Conservation (phyloP, 2,329 filamentous ascomycete species). For the Talaromyces marneffei region DNA sequence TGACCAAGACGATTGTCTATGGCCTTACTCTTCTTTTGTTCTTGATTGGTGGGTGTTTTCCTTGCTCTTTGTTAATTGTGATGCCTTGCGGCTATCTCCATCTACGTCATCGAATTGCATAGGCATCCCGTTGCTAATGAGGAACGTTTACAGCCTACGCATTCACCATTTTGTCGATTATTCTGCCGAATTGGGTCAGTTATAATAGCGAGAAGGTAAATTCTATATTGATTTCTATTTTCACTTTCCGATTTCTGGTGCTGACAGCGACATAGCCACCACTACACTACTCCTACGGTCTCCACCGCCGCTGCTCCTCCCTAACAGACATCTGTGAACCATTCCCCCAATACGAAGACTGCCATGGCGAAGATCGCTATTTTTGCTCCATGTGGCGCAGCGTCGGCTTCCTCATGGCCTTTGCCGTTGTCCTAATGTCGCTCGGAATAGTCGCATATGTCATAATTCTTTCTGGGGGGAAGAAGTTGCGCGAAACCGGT, state of each 20-base stretch:
- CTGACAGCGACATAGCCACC: constrained; percentile 33
- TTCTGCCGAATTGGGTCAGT: constrained; percentile 45
- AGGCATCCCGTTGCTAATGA: background rate
- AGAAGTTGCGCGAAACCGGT: constrained; percentile 70
- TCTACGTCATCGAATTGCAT: constrained; percentile 3
- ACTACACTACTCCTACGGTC: constrained; percentile 63
- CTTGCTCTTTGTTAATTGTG: background rate
- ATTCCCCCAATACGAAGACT: constrained; percentile 65
- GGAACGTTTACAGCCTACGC: constrained; percentile 32
- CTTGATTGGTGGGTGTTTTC: constrained; percentile 33
- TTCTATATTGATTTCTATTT: background rate
- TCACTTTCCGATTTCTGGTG: background rate
- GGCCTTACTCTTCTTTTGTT: constrained; percentile 40
- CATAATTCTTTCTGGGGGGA: constrained; percentile 71
- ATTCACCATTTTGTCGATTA: constrained; percentile 42
- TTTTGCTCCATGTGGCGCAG: constrained; percentile 93
- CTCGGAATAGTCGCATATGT: constrained; percentile 73
- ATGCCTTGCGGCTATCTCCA: background rate
- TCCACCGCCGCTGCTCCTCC: constrained; percentile 75
- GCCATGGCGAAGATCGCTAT: constrained; percentile 58
- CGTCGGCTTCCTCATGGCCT: constrained; percentile 79
- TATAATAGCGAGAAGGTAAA: constrained; percentile 43
- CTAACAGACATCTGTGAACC: constrained; percentile 49
- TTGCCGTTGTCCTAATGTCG: constrained; percentile 74
- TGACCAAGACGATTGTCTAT: constrained; percentile 47